Evolutionary conservation across 2,329 filamentous ascomycete genomes (phyloP).

Genomic region (Penicillium frequentans): DNA sequence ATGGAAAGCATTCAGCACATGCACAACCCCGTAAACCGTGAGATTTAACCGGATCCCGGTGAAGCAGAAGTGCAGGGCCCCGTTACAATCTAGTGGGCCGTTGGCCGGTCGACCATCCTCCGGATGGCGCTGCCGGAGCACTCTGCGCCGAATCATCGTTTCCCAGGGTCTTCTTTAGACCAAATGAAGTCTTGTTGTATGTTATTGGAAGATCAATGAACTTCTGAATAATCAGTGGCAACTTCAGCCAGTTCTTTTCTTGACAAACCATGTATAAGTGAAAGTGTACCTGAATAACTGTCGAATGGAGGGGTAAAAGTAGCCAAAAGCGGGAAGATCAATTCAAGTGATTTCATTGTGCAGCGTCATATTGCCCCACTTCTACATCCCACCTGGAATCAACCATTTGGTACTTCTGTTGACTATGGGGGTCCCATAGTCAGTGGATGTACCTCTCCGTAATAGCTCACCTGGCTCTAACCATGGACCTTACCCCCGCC

Average conservation of each 20-base stretch:
- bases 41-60: constrained; percentile 28
- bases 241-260: not conserved
- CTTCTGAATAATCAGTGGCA: not conserved
- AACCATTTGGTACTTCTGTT: constrained; percentile 10
- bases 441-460: constrained; percentile 10
- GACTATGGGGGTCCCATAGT: constrained; percentile 10
- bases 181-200: not conserved
- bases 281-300: not conserved
- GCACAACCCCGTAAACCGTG: constrained; percentile 11
- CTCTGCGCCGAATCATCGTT: constrained; percentile 27
- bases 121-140: constrained; percentile 31
- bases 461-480: constrained; percentile 5
- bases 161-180: not conserved
- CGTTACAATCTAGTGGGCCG: constrained; percentile 21
- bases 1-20: constrained; percentile 2
- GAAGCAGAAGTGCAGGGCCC: constrained; percentile 16
- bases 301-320: constrained; percentile 1
- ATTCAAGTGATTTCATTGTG: constrained; percentile 19
- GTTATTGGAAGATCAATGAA: not conserved
- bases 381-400: constrained; percentile 14
- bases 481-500: constrained; percentile 17
- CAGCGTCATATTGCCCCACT: constrained; percentile 27
- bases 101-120: constrained; percentile 29
- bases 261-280: not conserved
- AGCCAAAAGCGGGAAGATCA: not conserved